A percentile compares a stretch with the other conserved stretches of the same genome.
phyloP scores from a whole-genome alignment of 345 rosid species.

The Brassica napus region DNA sequence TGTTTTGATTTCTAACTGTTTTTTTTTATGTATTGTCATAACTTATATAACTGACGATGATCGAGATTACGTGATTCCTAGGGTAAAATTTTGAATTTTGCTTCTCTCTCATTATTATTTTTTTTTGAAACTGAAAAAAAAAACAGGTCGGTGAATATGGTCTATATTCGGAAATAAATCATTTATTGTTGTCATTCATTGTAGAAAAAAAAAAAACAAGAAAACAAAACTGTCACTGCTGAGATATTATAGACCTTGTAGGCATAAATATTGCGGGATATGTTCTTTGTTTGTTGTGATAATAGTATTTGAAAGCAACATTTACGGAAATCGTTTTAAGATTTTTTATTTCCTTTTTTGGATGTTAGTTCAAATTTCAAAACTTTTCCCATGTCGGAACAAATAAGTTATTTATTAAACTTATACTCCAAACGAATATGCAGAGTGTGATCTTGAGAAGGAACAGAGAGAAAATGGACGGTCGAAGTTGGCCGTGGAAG shows the following conservation, averaged over 20 bases:
- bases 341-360: conserved; percentile 33
- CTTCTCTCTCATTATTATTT: neutral
- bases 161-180: conserved; percentile 9
- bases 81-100: neutral
- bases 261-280: conserved; percentile 28
- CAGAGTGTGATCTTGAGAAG: neutral
- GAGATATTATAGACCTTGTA: neutral
- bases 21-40: neutral
- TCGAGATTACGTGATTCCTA: neutral
- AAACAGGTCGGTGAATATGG: neutral
- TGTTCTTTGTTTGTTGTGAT: conserved; percentile 10
- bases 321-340: conserved; percentile 17
- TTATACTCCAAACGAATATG: neutral
- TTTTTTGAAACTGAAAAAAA: neutral
- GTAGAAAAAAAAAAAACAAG: neutral
- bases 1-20: neutral
- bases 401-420: neutral
- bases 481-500: conserved; percentile 91
- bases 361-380: conserved; percentile 33
- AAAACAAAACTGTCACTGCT: conserved; percentile 29
- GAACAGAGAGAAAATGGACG: conserved; percentile 51
- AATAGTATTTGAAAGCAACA: conserved; percentile 26
- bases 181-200: conserved; percentile 27
- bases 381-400: conserved; percentile 8
- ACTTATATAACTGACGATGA: neutral